Conservation (phyloP, 2,329 filamentous ascomycete genomes). For the Penicillium sp. region DNA sequence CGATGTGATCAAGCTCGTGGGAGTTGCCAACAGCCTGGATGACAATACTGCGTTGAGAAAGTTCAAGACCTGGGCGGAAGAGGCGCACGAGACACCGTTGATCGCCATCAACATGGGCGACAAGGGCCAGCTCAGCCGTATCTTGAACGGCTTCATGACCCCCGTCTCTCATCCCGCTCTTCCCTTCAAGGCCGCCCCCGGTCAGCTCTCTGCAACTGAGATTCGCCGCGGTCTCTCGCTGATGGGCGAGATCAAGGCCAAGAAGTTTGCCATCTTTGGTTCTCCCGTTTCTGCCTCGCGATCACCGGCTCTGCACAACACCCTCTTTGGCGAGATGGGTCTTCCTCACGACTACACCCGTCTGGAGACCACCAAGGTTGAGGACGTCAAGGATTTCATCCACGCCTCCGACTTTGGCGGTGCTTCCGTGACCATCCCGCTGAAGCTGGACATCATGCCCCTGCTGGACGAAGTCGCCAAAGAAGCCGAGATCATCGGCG, state of each 20-base stretch:
- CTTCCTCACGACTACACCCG: constrained; percentile 77
- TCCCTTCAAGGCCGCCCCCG: constrained; percentile 90
- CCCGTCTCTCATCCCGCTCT: constrained; percentile 84
- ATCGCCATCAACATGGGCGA: constrained; percentile 96
- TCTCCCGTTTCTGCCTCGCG: constrained; percentile 75
- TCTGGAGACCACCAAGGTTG: constrained; percentile 65
- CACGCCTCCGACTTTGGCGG: constrained; percentile 74
- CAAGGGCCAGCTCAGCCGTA: constrained; percentile 78
- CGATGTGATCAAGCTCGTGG: constrained; percentile 91
- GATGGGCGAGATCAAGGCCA: constrained; percentile 69
- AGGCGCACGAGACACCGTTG: constrained; percentile 70
- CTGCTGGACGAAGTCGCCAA: constrained; percentile 74
- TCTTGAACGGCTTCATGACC: constrained; percentile 88
- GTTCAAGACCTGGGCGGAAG: constrained; percentile 72
- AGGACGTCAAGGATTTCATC: constrained; percentile 61
- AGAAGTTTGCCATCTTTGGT: constrained; percentile 82
- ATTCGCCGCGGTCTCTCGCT: constrained; percentile 74
- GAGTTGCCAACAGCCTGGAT: constrained; percentile 66
- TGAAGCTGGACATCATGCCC: constrained; percentile 83
- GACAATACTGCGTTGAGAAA: constrained; percentile 81
- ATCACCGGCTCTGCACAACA: constrained; percentile 85
- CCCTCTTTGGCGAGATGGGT: constrained; percentile 68
- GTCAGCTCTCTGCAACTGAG: constrained; percentile 83
- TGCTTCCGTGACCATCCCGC: constrained; percentile 88
- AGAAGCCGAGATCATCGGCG: constrained; percentile 77